Evolutionary conservation across 2,329 filamentous ascomycete genomes (phyloP).

Genomic region (Penicillium griseofulvum): DNA sequence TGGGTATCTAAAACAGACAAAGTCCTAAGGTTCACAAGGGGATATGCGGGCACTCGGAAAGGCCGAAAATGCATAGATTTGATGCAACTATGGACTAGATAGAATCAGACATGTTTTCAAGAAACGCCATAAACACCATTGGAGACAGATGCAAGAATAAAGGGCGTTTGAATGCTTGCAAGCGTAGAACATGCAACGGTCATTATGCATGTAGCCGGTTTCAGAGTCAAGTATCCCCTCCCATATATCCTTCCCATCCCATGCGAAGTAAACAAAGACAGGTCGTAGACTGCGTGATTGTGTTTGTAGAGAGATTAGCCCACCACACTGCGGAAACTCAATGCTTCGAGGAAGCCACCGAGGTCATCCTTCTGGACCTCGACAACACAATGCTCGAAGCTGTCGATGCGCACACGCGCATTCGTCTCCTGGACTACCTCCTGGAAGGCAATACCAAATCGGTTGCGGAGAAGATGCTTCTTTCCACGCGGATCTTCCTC

Average conservation of each 20-base stretch:
- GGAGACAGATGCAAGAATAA: slow-evolving; percentile 19
- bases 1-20: background rate
- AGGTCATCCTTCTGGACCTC: slow-evolving; percentile 98
- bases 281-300: slow-evolving; percentile 27
- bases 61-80: slow-evolving; percentile 14
- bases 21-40: slow-evolving; percentile 8
- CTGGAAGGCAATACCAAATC: slow-evolving; percentile 92
- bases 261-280: slow-evolving; percentile 16
- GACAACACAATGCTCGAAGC: slow-evolving; percentile 95
- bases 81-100: slow-evolving; percentile 10
- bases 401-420: slow-evolving; percentile 85
- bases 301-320: slow-evolving; percentile 39
- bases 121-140: slow-evolving; percentile 21
- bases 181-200: slow-evolving; percentile 16
- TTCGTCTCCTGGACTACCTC: slow-evolving; percentile 91
- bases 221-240: slow-evolving; percentile 13
- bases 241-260: slow-evolving; percentile 14
- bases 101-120: slow-evolving; percentile 12
- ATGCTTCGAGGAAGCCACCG: slow-evolving; percentile 79
- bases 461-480: slow-evolving; percentile 74
- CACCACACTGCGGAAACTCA: slow-evolving; percentile 87
- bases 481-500: slow-evolving; percentile 55
- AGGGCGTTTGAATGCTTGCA: slow-evolving; percentile 18
- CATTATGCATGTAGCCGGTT: slow-evolving; percentile 14
- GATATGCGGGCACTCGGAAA: slow-evolving; percentile 15